Evolutionary conservation across 73 alveolate species (phyloP).

Genomic region (Paramecium sonneborni): DNA sequence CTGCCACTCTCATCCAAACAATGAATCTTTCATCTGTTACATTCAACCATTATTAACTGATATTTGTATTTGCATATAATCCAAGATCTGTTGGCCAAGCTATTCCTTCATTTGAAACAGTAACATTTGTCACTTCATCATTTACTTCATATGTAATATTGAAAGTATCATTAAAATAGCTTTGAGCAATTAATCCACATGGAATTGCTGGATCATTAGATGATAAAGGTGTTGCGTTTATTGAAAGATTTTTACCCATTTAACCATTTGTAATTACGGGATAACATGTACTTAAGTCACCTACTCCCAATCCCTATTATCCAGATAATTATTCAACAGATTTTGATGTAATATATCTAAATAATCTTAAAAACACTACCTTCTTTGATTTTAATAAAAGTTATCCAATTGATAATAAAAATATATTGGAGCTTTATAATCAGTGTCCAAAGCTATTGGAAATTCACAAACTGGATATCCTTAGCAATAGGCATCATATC

Average conservation of each 20-base stretch:
- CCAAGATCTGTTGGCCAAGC: conserved; percentile 85
- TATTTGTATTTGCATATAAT: conserved; percentile 60
- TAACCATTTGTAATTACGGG: conserved; percentile 50
- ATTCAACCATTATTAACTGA: conserved; percentile 75
- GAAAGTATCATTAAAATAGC: conserved; percentile 79
- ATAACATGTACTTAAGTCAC: conserved; percentile 61
- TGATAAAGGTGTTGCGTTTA: conserved; percentile 6
- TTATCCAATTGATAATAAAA: conserved; percentile 81
- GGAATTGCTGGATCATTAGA: conserved; percentile 75
- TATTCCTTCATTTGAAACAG: conserved; percentile 61
- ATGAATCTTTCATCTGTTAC: conserved; percentile 86
- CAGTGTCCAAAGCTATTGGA: conserved; percentile 31
- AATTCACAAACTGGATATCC: background rate
- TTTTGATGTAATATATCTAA: conserved; percentile 75
- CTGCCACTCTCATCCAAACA: conserved; percentile 95
- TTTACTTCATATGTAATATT: background rate
- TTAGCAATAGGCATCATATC: conserved; percentile 70
- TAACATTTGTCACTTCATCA: background rate
- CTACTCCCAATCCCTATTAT: background rate
- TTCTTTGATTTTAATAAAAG: conserved; percentile 86
- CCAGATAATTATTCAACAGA: conserved; percentile 80
- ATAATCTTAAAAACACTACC: background rate
- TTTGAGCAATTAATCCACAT: conserved; percentile 88
- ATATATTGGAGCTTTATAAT: conserved; percentile 75
- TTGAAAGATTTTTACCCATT: background rate